Base-by-base conservation (phyloP, 129 eudicot genomes). In the Chrysanthemum makinoi region DNA sequence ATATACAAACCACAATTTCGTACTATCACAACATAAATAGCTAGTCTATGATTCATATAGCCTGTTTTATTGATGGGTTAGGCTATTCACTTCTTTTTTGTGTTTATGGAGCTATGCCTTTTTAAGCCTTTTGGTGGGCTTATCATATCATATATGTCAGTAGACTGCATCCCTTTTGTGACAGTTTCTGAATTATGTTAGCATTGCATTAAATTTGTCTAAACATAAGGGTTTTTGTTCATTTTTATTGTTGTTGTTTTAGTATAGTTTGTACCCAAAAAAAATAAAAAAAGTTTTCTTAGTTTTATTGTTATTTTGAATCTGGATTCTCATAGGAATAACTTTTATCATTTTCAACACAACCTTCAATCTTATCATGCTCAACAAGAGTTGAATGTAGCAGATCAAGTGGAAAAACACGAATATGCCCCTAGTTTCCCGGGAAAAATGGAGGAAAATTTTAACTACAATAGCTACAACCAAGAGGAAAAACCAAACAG, bases 271-370 rank as follows among this genome's bases (percentile, higher is more conserved):
- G 81, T 77, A 80, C 72, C 0, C 1, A 39, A 35, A 5, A 35
- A 35, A 6, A 35, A 35, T n/a, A n/a, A 39, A 39, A 39, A 39
- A 39, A 6, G 44, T 39, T 39, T 39, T 39, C 46, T 39, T 39
- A 39, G 46, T 39, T 39, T 39, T 39, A 7, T 39, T 39, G 46
- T 7, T 39, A 39, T 39, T 75, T 77, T 79, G 87, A 86, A 74
- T 82, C 92, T 89, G 96, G 96, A 89, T 89, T 81, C 94, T 81
- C 89, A 75, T 58, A 84, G 63, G 78, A 79, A 77, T 82, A 65
- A 43, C 46, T 39, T 39, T 67, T 13, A 49, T 50, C 24, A 50
- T 24, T 1, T 3, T 46, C 62, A 69, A 18, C 60, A 17, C 28
- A 68, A 65, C 33, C 80, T 20, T 28, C 81, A 52, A 53, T 79